Evolutionary conservation across 2,329 filamentous ascomycete genomes (phyloP).

Genomic region (Sporothrix inflata): DNA sequence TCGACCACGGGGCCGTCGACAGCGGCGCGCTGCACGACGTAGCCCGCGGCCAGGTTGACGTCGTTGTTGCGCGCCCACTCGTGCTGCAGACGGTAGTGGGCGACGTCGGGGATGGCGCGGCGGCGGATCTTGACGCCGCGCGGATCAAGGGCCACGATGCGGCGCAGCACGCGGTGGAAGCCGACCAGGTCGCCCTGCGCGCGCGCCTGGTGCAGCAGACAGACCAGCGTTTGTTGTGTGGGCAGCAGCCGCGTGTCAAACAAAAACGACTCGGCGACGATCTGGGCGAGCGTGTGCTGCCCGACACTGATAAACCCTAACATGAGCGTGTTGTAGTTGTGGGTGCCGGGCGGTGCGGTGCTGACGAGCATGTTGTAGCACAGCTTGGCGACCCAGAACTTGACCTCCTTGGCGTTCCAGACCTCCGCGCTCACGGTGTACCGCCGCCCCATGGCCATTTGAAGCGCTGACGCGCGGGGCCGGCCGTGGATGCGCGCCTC

Average conservation of each 20-base stretch:
- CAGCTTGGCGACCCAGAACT: slow-evolving; percentile 45
- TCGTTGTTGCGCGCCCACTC: slow-evolving; percentile 39
- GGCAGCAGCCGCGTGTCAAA: slow-evolving; percentile 49
- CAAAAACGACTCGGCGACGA: slow-evolving; percentile 58
- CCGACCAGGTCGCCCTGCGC: slow-evolving; percentile 45
- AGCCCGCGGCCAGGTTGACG: slow-evolving; percentile 39
- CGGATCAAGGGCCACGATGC: slow-evolving; percentile 50
- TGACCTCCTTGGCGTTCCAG: slow-evolving; percentile 29
- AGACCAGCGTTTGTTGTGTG: slow-evolving; percentile 53
- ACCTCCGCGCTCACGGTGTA: neutral
- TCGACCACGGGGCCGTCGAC: slow-evolving; percentile 49
- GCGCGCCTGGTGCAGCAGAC: slow-evolving; percentile 56
- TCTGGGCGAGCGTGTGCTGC: slow-evolving; percentile 54
- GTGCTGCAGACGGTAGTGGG: slow-evolving; percentile 32
- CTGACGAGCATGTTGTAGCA: slow-evolving; percentile 70
- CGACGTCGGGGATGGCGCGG: slow-evolving; percentile 14
- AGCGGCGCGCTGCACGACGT: slow-evolving; percentile 47
- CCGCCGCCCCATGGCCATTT: neutral
- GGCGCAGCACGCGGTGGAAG: slow-evolving; percentile 51
- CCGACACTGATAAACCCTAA: slow-evolving; percentile 62
- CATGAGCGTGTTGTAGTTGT: slow-evolving; percentile 73
- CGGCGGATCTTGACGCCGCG: slow-evolving; percentile 46
- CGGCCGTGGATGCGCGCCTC: neutral
- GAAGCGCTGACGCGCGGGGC: neutral
- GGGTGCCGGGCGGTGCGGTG: slow-evolving; percentile 63